Percentiles rank a stretch among this genome's conserved stretches.
Evolutionary conservation across 2,329 filamentous ascomycete genomes (phyloP).

Genomic region (Microdochium trichocladiopsis): DNA sequence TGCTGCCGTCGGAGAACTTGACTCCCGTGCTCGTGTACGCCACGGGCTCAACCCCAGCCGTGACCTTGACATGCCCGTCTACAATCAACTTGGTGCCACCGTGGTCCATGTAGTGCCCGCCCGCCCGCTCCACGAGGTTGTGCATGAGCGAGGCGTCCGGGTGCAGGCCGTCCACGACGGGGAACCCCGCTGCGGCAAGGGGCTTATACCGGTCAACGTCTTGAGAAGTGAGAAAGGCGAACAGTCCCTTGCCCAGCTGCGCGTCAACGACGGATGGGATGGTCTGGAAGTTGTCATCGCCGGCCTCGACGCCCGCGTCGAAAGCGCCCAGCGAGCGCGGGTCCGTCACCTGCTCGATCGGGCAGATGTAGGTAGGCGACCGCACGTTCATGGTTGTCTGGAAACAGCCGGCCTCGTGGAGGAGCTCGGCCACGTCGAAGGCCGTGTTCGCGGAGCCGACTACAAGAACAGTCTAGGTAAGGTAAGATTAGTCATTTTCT

Average conservation of each 20-base stretch:
- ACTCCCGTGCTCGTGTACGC: slow-evolving; percentile 22
- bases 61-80: slow-evolving; percentile 21
- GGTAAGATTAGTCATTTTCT: background rate
- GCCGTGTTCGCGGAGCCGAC: slow-evolving; percentile 33
- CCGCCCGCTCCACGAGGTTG: slow-evolving; percentile 26
- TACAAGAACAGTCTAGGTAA: slow-evolving; percentile 19
- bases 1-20: slow-evolving; percentile 23
- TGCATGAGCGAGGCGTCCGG: slow-evolving; percentile 15
- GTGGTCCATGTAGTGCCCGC: slow-evolving; percentile 32
- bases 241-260: slow-evolving; percentile 9
- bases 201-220: slow-evolving; percentile 25
- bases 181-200: slow-evolving; percentile 25
- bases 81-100: slow-evolving; percentile 23
- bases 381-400: slow-evolving; percentile 25
- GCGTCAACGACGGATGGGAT: slow-evolving; percentile 14
- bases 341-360: slow-evolving; percentile 18
- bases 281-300: slow-evolving; percentile 12
- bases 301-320: slow-evolving; percentile 12
- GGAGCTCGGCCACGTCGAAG: slow-evolving; percentile 30
- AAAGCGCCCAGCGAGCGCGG: slow-evolving; percentile 20
- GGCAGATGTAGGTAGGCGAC: slow-evolving; percentile 26
- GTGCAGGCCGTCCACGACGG: slow-evolving; percentile 22
- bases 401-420: slow-evolving; percentile 16
- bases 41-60: slow-evolving; percentile 19
- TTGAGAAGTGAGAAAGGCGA: slow-evolving; percentile 13